These are phyloP conservation scores for Inosperma sp. DNA, from an alignment of 768 basidiomycete genomes.

Conservation along the genomic window DNA sequence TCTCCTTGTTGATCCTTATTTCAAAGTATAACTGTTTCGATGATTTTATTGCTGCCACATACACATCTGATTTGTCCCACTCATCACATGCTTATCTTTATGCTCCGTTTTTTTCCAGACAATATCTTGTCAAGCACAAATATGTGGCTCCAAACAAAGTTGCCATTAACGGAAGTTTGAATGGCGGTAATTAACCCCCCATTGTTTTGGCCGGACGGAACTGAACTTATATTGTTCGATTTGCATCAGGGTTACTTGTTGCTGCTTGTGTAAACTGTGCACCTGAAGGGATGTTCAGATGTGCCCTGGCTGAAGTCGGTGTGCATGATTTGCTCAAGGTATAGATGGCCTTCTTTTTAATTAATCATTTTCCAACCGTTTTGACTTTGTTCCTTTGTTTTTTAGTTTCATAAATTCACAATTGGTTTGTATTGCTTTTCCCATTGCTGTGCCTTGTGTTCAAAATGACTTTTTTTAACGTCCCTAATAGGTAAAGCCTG, in stretches of 20 bases:
- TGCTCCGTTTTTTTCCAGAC: slow-evolving; percentile 30
- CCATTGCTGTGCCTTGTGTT: background rate
- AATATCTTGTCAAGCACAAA: slow-evolving; percentile 67
- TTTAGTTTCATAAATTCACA: slow-evolving; percentile 68
- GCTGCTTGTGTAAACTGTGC: slow-evolving; percentile 76
- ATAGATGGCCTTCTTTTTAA: slow-evolving; percentile 9
- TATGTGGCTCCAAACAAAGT: slow-evolving; percentile 67
- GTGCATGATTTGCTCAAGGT: slow-evolving; percentile 79
- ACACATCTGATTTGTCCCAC: slow-evolving; percentile 4
- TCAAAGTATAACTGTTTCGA: slow-evolving; percentile 65
- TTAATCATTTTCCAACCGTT: background rate
- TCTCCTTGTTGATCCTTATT: background rate
- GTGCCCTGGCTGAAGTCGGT: slow-evolving; percentile 76
- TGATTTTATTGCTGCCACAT: slow-evolving; percentile 82
- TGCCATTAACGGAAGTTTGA: slow-evolving; percentile 74
- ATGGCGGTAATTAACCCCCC: slow-evolving; percentile 52
- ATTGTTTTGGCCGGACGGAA: background rate
- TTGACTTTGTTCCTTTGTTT: slow-evolving; percentile 4
- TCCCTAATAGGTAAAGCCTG: slow-evolving; percentile 55
- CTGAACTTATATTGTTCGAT: background rate
- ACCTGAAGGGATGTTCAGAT: slow-evolving; percentile 67
- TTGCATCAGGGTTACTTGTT: slow-evolving; percentile 59
- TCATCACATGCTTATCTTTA: background rate
- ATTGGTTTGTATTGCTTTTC: slow-evolving; percentile 43
- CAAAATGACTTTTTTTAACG: background rate